Percentiles rank a stretch among this genome's conserved stretches.
These are phyloP conservation scores for Microdochium bolleyi DNA, from an alignment of 2,329 filamentous ascomycete genomes.

Conservation along the genomic window DNA sequence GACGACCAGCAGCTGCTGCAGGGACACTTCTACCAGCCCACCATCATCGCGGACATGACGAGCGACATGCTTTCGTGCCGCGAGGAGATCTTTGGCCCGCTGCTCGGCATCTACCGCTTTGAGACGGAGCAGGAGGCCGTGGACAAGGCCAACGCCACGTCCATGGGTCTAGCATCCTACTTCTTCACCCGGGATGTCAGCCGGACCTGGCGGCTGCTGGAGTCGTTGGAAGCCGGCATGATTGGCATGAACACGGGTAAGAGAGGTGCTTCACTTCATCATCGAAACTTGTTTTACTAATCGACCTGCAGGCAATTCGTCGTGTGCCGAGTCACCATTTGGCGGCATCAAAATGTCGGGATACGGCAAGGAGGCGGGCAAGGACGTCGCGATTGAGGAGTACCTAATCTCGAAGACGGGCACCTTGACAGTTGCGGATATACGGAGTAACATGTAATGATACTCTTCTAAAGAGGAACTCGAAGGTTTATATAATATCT, in stretches of 20 bases:
- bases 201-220: constrained; percentile 30
- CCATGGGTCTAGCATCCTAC: constrained; percentile 22
- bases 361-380: constrained; percentile 32
- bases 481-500: not conserved
- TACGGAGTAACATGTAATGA: not conserved
- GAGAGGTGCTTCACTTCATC: too few species aligned
- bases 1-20: too few species aligned
- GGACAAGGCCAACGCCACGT: constrained; percentile 21
- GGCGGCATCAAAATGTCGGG: constrained; percentile 14
- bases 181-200: constrained; percentile 19
- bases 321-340: constrained; percentile 10
- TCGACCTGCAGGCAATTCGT: constrained; percentile 2
- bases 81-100: constrained; percentile 13
- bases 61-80: constrained; percentile 10
- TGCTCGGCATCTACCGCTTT: constrained; percentile 11
- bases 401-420: constrained; percentile 37
- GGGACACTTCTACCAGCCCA: constrained; percentile 63
- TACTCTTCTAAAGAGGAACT: not conserved
- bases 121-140: constrained; percentile 24
- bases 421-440: constrained; percentile 30
- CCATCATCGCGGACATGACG: constrained; percentile 50
- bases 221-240: constrained; percentile 55
- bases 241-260: constrained; percentile 46
- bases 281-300: not conserved
- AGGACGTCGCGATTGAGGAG: constrained; percentile 37